Conservation (phyloP, 208 protist genomes). For the Leishmania arabica region DNA sequence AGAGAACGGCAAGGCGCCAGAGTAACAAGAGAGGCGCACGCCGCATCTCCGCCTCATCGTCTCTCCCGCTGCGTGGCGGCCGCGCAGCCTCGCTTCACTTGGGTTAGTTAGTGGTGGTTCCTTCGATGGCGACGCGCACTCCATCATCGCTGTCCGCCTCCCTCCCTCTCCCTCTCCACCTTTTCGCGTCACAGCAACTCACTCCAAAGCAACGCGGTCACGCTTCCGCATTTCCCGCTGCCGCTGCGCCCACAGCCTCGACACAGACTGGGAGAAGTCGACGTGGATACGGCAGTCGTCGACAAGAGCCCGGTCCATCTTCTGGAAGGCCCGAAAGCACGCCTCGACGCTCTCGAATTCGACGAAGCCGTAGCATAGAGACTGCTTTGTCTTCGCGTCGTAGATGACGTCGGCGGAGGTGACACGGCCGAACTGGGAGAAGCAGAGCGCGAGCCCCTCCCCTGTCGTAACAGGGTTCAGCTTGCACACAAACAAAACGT, state of each 20-base stretch:
- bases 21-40: too few relatives aligned
- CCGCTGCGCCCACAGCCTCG: constrained; percentile 83
- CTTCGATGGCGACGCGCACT: background rate
- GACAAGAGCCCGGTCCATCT: constrained; percentile 98
- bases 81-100: background rate
- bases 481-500: constrained; percentile 99
- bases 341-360: constrained; percentile 95
- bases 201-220: constrained; percentile 6
- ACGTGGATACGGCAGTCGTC: constrained; percentile 99
- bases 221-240: constrained; percentile 63
- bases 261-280: constrained; percentile 97
- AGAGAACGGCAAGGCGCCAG: constrained; percentile 1
- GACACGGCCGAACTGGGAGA: constrained; percentile 96
- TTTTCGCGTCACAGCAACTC: background rate
- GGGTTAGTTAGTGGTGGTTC: background rate
- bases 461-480: constrained; percentile 96
- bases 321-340: constrained; percentile 93
- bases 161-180: background rate
- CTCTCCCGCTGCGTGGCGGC: background rate
- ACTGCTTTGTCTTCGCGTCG: constrained; percentile 73
- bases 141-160: background rate
- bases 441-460: constrained; percentile 96
- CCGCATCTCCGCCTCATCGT: background rate
- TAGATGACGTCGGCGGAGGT: constrained; percentile 78
- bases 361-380: constrained; percentile 98